Percentiles rank a stretch among this genome's conserved stretches.
Conservation (phyloP, 495 filamentous ascomycete genomes). For the Annulohypoxylon maeteangense region DNA sequence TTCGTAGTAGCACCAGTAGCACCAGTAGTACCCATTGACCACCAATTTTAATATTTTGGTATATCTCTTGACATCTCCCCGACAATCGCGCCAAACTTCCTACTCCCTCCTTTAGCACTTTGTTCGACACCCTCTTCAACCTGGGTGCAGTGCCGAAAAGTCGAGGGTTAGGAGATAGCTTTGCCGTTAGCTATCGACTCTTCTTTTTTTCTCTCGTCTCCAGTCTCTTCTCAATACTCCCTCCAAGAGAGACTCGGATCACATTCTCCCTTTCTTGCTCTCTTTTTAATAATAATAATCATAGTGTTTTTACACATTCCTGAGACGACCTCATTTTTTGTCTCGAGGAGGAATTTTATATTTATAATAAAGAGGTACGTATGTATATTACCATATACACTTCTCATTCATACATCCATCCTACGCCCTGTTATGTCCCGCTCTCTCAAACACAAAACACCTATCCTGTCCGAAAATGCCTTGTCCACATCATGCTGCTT, state of each 20-base stretch:
- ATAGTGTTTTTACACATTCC: constrained; percentile 34
- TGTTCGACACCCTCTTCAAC: constrained; percentile 31
- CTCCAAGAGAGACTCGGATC: constrained; percentile 9
- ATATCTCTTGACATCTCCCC: constrained; percentile 36
- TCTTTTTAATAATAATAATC: constrained; percentile 31
- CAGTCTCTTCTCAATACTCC: neutral
- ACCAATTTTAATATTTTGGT: constrained; percentile 45
- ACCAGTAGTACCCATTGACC: constrained; percentile 26
- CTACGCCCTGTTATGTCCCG: neutral
- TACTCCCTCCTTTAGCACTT: constrained; percentile 31
- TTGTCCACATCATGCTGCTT: constrained; percentile 21
- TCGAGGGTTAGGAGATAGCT: constrained; percentile 30
- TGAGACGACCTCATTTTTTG: constrained; percentile 22
- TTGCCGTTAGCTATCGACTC: constrained; percentile 8
- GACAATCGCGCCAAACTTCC: constrained; percentile 32
- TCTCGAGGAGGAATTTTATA: constrained; percentile 5
- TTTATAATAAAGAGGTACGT: constrained; percentile 32
- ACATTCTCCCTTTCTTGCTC: constrained; percentile 6
- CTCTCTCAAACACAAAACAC: constrained; percentile 15
- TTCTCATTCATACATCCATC: constrained; percentile 6
- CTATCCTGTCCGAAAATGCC: neutral
- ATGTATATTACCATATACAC: constrained; percentile 15
- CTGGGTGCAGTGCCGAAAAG: constrained; percentile 39
- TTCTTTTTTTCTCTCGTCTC: neutral
- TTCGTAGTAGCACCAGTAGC: neutral